These are phyloP conservation scores for Podospora pseudoanserina DNA, from an alignment of 495 filamentous ascomycete genomes.

Conservation along the genomic window DNA sequence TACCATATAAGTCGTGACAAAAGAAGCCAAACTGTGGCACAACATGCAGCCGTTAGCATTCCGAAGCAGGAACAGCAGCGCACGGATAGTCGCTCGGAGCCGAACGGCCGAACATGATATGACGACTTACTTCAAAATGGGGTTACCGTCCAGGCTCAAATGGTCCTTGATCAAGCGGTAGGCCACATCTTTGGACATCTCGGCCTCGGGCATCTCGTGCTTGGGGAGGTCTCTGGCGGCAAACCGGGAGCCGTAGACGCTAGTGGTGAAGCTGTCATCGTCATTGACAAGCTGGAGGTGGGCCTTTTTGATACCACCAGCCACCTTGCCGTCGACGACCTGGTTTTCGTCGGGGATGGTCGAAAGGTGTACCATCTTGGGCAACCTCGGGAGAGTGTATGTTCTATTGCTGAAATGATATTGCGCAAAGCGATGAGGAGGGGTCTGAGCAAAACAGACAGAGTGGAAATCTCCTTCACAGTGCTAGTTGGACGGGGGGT, in stretches of 20 bases:
- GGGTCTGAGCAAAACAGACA: neutral
- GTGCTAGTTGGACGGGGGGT: neutral
- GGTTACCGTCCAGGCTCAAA: slow-evolving; percentile 82
- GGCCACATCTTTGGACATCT: slow-evolving; percentile 87
- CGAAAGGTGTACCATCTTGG: slow-evolving; percentile 68
- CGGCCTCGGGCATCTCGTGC: slow-evolving; percentile 81
- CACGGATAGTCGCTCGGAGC: neutral
- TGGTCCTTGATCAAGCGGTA: slow-evolving; percentile 96
- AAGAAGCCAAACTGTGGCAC: slow-evolving; percentile 60
- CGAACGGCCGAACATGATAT: neutral
- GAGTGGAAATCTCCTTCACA: neutral
- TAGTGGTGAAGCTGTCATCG: slow-evolving; percentile 62
- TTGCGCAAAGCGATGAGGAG: neutral
- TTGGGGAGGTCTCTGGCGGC: slow-evolving; percentile 73
- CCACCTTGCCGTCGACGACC: slow-evolving; percentile 37
- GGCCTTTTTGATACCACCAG: slow-evolving; percentile 46
- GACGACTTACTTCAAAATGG: slow-evolving; percentile 69
- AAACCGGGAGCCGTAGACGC: slow-evolving; percentile 81
- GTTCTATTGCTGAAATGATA: neutral
- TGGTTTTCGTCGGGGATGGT: slow-evolving; percentile 52
- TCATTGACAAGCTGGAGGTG: slow-evolving; percentile 47
- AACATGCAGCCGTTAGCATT: slow-evolving; percentile 10
- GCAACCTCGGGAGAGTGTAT: neutral
- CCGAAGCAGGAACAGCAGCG: neutral
- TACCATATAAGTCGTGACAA: slow-evolving; percentile 88